A percentile compares a stretch with the other conserved stretches of the same genome.
phyloP scores from a whole-genome alignment of 805 yeast genomes.

The Lachancea nothofagi region DNA sequence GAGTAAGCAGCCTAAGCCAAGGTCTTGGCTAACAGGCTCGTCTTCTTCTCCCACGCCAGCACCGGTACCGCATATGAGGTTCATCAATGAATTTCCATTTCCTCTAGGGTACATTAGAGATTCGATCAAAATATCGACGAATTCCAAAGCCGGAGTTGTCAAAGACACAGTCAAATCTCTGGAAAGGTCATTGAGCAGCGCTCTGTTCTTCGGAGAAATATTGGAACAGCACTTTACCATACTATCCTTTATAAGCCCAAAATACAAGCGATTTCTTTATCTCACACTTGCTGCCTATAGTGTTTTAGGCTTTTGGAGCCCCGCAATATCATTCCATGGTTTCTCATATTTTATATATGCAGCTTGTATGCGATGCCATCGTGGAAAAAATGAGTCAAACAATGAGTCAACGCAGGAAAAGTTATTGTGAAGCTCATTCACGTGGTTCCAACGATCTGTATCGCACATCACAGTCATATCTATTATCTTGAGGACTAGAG shows the following conservation, averaged over 20 bases:
- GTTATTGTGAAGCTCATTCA: too few relatives aligned
- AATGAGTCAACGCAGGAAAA: not conserved
- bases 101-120: constrained; percentile 27
- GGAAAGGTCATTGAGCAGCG: constrained; percentile 9
- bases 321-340: too few relatives aligned
- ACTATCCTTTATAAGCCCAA: not conserved
- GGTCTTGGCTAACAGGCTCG: constrained; percentile 10
- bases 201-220: constrained; percentile 5
- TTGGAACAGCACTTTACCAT: constrained; percentile 6
- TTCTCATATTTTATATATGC: not conserved
- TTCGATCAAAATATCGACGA: constrained; percentile 24
- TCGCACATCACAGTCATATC: too few relatives aligned
- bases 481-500: too few relatives aligned
- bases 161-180: constrained; percentile 18
- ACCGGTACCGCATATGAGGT: not conserved
- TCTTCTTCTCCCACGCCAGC: not conserved
- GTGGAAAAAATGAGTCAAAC: not conserved
- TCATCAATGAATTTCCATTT: not conserved
- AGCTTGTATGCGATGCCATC: too few relatives aligned
- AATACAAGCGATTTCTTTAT: not conserved
- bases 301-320: too few relatives aligned
- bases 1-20: constrained; percentile 25
- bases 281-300: not conserved
- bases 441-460: too few relatives aligned
- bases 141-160: constrained; percentile 22